Percentiles rank a stretch among this genome's conserved stretches.
Conservation (phyloP, 495 filamentous ascomycete genomes). For the Podospora sp. region DNA sequence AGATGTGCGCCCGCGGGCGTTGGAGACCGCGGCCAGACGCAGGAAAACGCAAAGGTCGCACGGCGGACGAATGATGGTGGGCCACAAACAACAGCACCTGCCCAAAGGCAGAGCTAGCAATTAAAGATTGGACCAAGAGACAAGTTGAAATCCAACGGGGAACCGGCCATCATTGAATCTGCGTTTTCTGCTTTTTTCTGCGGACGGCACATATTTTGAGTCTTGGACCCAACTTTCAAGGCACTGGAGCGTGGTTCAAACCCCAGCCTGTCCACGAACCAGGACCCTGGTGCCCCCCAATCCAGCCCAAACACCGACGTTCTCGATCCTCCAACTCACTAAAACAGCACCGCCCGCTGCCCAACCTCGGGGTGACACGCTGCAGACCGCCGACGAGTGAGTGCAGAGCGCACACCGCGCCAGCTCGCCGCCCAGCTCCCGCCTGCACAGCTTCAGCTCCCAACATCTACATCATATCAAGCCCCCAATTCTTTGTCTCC, state of each 20-base stretch:
- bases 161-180: background rate
- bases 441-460: slow-evolving; percentile 16
- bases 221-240: background rate
- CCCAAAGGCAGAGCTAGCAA: background rate
- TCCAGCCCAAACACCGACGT: slow-evolving; percentile 6
- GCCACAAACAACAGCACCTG: background rate
- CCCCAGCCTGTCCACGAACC: slow-evolving; percentile 8
- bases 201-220: slow-evolving; percentile 7
- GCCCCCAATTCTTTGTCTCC: slow-evolving; percentile 32
- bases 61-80: background rate
- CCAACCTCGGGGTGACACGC: slow-evolving; percentile 36
- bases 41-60: background rate
- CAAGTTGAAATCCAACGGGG: slow-evolving; percentile 8
- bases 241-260: background rate
- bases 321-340: slow-evolving; percentile 6
- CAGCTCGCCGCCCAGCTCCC: slow-evolving; percentile 8
- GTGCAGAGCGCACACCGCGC: slow-evolving; percentile 10
- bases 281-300: slow-evolving; percentile 4
- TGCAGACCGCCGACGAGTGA: slow-evolving; percentile 11
- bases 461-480: slow-evolving; percentile 19
- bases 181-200: background rate
- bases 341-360: slow-evolving; percentile 19
- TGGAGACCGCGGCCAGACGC: background rate
- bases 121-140: slow-evolving; percentile 1
- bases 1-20: background rate